Evolutionary conservation across 495 filamentous ascomycete genomes (phyloP), one percentile per base, ranked within the genome.

Genomic region (Penicillium robsamsonii): DNA sequence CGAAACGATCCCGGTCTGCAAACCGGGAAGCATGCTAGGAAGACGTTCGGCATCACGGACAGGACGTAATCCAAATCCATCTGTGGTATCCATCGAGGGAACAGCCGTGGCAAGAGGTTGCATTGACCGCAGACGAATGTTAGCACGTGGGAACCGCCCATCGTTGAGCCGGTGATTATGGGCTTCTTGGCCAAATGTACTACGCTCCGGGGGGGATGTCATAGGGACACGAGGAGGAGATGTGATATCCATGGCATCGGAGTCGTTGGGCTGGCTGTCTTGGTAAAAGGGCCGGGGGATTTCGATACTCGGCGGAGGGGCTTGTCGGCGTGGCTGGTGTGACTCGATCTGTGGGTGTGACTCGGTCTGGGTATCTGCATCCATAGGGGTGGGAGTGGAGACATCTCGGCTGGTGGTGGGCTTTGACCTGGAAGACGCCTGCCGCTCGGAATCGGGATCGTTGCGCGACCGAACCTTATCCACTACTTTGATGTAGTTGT

Each of bases 401-500:
- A 58, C 53, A 46, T 69, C 70, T 49, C 56, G 63, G 37, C 48
- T 60, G 33, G 60, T 48, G 41, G 51, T 64, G 51, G 63, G 53
- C 45, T 72, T 74, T 50, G 67, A 60, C 42, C 74, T 77, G 57
- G 79, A 75, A 38, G 59, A 64, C 24, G 75, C 66, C 41, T 68
- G 72, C 46, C 71, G 76, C 48, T 85, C 80, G 49, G 84, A 78
- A 50, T 88, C 85, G 30, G 76, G 70, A 60, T 96, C 91, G 29
- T 86, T 87, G 72, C 89, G 91, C 58, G 92, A 88, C 50, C 91
- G 87, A 56, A 88, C 87, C 66, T 89, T 91, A 60, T 97, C 94
- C 53, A 96, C 84, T 55, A 97, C 91, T 69, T 94, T 89, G 75
- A 96, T 91, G 75, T 98, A 97, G 67, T 97, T 97, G 75, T 96